Evolutionary conservation across 164 flowering plant genomes (phyloP).

Genomic region (Liriodendron chinense): DNA sequence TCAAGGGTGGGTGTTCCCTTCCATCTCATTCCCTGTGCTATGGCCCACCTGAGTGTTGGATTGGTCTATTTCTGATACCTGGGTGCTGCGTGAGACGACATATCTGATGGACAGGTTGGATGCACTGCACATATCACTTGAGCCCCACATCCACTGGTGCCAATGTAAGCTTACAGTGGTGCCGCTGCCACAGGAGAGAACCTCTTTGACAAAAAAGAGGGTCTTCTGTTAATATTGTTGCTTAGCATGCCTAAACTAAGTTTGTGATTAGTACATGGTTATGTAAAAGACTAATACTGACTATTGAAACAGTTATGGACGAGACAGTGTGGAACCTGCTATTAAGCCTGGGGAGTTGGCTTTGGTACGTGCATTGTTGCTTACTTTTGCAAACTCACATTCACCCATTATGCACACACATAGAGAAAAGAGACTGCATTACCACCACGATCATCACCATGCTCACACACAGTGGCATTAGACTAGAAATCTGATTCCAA

Average conservation of each 20-base stretch:
- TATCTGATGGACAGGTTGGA: too few species aligned
- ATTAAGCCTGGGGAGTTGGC: constrained; percentile 83
- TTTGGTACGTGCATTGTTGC: constrained; percentile 47
- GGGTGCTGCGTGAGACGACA: too few species aligned
- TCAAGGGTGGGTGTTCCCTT: too few species aligned
- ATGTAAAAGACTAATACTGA: not conserved
- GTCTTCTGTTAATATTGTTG: not conserved
- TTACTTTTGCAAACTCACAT: not conserved
- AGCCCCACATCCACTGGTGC: too few species aligned
- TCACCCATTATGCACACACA: not conserved
- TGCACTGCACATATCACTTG: too few species aligned
- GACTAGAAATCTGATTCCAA: not conserved
- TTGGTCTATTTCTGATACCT: too few species aligned
- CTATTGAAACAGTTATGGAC: constrained; percentile 53
- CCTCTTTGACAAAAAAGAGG: too few species aligned
- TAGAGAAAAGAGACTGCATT: not conserved
- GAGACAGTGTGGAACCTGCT: constrained; percentile 84
- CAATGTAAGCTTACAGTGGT: too few species aligned
- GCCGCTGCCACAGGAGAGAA: too few species aligned
- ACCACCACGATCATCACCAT: not conserved
- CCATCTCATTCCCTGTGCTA: too few species aligned
- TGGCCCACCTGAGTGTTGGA: too few species aligned
- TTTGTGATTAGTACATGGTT: not conserved
- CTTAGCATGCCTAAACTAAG: not conserved
- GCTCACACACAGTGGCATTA: not conserved